phyloP scores from a whole-genome alignment of 2,329 filamentous ascomycete species.

The Clarireedia homoeocarpa region DNA sequence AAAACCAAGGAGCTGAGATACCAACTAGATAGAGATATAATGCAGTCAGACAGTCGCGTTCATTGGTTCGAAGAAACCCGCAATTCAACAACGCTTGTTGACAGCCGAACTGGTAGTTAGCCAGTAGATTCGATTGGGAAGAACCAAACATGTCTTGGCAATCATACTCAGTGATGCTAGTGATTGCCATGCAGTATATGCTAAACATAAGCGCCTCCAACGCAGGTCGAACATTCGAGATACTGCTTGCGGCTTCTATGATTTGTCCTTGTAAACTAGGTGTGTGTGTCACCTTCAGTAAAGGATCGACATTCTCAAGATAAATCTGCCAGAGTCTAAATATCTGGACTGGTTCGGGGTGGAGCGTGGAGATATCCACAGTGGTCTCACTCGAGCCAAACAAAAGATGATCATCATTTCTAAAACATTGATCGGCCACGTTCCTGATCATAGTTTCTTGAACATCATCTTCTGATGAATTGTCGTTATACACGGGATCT shows the following conservation, averaged over 20 bases:
- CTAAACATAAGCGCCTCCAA: conserved; percentile 55
- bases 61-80: conserved; percentile 33
- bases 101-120: conserved; percentile 36
- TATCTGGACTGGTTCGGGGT: conserved; percentile 55
- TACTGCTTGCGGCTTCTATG: conserved; percentile 51
- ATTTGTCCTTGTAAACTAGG: conserved; percentile 60
- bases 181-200: conserved; percentile 55
- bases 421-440: conserved; percentile 37
- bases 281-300: conserved; percentile 65
- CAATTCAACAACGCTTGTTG: conserved; percentile 39
- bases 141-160: conserved; percentile 36
- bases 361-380: conserved; percentile 38
- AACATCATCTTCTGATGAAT: conserved; percentile 30
- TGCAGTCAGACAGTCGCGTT: conserved; percentile 42
- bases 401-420: conserved; percentile 41
- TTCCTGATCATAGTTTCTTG: conserved; percentile 34
- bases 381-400: conserved; percentile 38
- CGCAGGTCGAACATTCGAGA: conserved; percentile 47
- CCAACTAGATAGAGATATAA: conserved; percentile 46
- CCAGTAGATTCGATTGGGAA: conserved; percentile 33
- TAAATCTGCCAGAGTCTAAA: conserved; percentile 70
- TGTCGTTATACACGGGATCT: conserved; percentile 26
- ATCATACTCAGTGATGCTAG: conserved; percentile 48
- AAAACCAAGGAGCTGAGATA: conserved; percentile 6
- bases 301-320: conserved; percentile 65